Percentiles rank a stretch among this genome's conserved stretches.
These are phyloP conservation scores for Microsporum canis DNA, from an alignment of 2,329 filamentous ascomycete species.

Conservation along the genomic window DNA sequence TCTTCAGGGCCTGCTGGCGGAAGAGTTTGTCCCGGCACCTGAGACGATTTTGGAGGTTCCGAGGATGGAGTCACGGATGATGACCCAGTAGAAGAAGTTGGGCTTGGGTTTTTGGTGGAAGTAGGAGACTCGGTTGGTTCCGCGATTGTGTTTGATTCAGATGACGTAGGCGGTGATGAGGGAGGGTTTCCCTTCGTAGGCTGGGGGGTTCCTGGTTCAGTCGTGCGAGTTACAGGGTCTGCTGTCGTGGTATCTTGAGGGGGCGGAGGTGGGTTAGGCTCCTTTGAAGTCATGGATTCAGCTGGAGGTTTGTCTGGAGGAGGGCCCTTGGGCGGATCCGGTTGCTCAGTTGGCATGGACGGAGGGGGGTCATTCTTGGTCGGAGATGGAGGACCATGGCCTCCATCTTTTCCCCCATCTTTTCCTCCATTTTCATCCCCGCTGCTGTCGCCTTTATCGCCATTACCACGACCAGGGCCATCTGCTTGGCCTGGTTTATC, in stretches of 20 bases:
- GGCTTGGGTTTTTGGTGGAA: not conserved
- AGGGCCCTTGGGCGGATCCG: not conserved
- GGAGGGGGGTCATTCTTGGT: not conserved
- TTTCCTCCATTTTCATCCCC: not conserved
- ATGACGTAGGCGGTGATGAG: not conserved
- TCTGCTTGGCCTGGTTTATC: not conserved
- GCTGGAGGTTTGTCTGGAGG: not conserved
- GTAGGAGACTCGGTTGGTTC: not conserved
- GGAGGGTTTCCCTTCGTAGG: not conserved
- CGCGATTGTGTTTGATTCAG: not conserved
- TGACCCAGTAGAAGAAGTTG: not conserved
- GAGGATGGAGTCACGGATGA: not conserved
- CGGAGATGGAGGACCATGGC: too few relatives aligned
- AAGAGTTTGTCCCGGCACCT: not conserved
- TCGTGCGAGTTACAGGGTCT: not conserved
- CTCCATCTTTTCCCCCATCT: not conserved
- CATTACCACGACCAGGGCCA: too few relatives aligned
- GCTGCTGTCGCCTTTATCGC: not conserved
- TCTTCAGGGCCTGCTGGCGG: not conserved
- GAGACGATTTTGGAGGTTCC: not conserved
- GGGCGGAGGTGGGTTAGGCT: not conserved
- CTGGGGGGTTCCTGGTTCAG: not conserved
- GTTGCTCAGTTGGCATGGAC: not conserved
- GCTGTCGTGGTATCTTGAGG: not conserved
- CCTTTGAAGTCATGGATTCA: not conserved